Conservation (phyloP, 73 alveolate genomes). For the Paramecium octaurelia region DNA sequence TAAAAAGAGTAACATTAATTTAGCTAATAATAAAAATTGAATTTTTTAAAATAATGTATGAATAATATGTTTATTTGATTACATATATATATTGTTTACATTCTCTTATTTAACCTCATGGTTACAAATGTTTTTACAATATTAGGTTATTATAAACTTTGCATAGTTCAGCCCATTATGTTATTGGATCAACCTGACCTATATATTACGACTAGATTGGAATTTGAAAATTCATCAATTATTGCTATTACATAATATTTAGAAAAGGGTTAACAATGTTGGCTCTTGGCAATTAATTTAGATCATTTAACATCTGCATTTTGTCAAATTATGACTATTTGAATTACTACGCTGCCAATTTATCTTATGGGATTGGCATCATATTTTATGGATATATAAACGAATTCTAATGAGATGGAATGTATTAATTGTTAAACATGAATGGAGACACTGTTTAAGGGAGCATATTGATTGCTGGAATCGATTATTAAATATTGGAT, state of each 20-base stretch:
- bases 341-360: neutral
- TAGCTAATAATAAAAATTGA: neutral
- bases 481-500: neutral
- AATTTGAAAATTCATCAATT: neutral
- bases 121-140: neutral
- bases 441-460: neutral
- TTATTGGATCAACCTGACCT: neutral
- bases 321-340: neutral
- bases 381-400: neutral
- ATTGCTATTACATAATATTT: neutral
- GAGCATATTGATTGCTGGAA: neutral
- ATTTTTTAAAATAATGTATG: neutral
- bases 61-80: neutral
- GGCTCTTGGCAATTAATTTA: neutral
- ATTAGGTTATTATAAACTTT: neutral
- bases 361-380: neutral
- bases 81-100: slow-evolving; percentile 4
- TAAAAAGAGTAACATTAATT: neutral
- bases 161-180: neutral
- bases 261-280: neutral
- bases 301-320: neutral
- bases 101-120: neutral
- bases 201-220: neutral
- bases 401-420: neutral
- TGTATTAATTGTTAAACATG: neutral